Base-by-base conservation (phyloP, 2,329 filamentous ascomycete genomes). In the Fusarium subtropicale region DNA sequence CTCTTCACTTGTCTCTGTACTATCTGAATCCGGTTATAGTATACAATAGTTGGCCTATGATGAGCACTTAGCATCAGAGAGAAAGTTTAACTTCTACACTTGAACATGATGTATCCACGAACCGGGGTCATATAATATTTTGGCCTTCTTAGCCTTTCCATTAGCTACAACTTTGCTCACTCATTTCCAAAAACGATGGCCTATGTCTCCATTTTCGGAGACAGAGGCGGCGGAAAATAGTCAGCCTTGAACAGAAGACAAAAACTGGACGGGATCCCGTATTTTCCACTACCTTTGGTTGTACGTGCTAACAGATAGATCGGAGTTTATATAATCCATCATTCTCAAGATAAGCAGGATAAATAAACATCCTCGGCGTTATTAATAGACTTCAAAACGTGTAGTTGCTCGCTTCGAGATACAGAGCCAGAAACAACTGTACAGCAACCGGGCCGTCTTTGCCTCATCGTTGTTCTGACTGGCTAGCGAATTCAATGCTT, bases 201-300 rank as follows among this genome's bases (percentile, higher is more conserved):
- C n/a, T n/a, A n/a, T n/a, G n/a, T n/a, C n/a, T 30, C 11, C 28
- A 30, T 30, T 12, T 30, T 30, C 28, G 28, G 28, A 30, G 11
- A 30, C 28, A 30, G 28, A 12, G 28, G 28, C 28, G 28, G 10
- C 10, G 28, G 12, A 30, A 30, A 30, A 30, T 30, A 30, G 10
- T 30, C 28, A 30, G 4, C 28, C 28, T 30, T 11, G 28, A 30
- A 30, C 11, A 30, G 12, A 30, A 30, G 28, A 12, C 11, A 30
- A 30, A 30, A 30, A 30, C 28, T 30, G 12, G 59, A 61, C 56
- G 59, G 59, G 59, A 61, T 61, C 56, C 59, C 56, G 59, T 61
- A 62, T 54, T 61, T 39, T 61, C 56, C n/a, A 45, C 56, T 62
- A 62, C 47, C 57, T 62, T 42, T 62, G 60, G 60, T 62, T 41